phyloP scores from a whole-genome alignment of 2,329 filamentous ascomycete genomes.

The Phoma sp. region DNA sequence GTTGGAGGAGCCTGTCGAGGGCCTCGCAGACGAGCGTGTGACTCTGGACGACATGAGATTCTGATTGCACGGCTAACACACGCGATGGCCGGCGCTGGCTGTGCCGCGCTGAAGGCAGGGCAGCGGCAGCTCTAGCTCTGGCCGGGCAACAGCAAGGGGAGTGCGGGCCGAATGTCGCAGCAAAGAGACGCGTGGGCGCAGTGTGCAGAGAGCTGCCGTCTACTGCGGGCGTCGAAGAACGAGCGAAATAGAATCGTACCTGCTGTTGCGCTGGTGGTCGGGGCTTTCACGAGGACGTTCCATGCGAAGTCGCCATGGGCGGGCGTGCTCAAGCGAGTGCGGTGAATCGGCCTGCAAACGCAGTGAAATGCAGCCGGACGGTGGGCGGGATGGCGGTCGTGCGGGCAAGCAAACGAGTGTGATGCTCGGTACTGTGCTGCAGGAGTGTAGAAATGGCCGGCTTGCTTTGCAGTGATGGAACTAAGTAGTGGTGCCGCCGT shows the following conservation, averaged over 20 bases:
- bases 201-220: not conserved
- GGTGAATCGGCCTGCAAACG: constrained; percentile 29
- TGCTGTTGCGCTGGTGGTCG: constrained; percentile 31
- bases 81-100: constrained; percentile 41
- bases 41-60: constrained; percentile 96
- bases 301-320: constrained; percentile 50
- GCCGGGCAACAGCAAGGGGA: constrained; percentile 33
- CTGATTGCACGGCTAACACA: constrained; percentile 37
- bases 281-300: constrained; percentile 38
- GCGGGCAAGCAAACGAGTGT: constrained; percentile 17
- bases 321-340: constrained; percentile 45
- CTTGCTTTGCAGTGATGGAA: constrained; percentile 4
- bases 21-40: constrained; percentile 92
- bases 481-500: constrained; percentile 9
- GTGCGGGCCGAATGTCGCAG: constrained; percentile 19
- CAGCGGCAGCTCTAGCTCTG: constrained; percentile 40
- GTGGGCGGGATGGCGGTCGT: constrained; percentile 5
- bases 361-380: constrained; percentile 17
- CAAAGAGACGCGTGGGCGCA: constrained; percentile 13
- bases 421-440: constrained; percentile 15
- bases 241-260: constrained; percentile 32
- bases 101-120: constrained; percentile 36
- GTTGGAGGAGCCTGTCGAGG: constrained; percentile 71
- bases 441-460: constrained; percentile 17
- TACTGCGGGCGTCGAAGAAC: constrained; percentile 23